These are phyloP conservation scores for Trametes cingulata DNA, from an alignment of 768 basidiomycete genomes.

Conservation along the genomic window DNA sequence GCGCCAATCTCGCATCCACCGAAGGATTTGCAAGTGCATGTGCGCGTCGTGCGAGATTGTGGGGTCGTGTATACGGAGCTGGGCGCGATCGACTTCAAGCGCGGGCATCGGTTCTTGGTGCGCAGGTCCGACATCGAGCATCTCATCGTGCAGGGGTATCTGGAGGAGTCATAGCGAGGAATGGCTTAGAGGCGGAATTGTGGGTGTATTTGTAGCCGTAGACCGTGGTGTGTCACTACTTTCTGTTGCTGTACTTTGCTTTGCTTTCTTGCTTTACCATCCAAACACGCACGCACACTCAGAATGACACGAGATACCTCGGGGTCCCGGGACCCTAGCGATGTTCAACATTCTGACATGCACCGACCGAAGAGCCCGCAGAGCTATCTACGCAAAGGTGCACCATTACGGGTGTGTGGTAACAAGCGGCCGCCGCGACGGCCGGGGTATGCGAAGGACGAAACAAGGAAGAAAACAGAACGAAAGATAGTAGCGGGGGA, in stretches of 20 bases:
- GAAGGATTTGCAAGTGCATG: slow-evolving; percentile 85
- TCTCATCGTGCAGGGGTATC: slow-evolving; percentile 88
- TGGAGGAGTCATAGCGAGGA: slow-evolving; percentile 71
- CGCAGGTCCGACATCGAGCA: slow-evolving; percentile 89
- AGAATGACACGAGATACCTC: neutral
- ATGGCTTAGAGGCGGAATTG: neutral
- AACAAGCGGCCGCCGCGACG: neutral
- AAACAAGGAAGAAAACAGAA: neutral
- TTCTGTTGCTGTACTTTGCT: neutral
- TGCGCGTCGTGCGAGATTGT: slow-evolving; percentile 85
- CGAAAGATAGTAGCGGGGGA: neutral
- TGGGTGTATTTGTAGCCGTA: neutral
- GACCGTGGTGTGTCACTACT: neutral
- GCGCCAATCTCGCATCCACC: slow-evolving; percentile 82
- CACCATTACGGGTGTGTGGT: slow-evolving; percentile 7
- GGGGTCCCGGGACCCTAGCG: slow-evolving; percentile 8
- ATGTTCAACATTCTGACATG: slow-evolving; percentile 15
- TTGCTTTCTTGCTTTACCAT: neutral
- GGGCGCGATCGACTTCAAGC: slow-evolving; percentile 87
- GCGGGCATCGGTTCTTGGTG: slow-evolving; percentile 89
- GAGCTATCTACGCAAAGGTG: slow-evolving; percentile 19
- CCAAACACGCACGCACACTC: neutral
- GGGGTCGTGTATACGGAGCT: slow-evolving; percentile 91
- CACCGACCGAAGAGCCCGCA: slow-evolving; percentile 14
- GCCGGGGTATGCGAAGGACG: slow-evolving; percentile 11